Evolutionary conservation across 2,329 filamentous ascomycete species (phyloP).

Genomic region (Bisporella sp.): DNA sequence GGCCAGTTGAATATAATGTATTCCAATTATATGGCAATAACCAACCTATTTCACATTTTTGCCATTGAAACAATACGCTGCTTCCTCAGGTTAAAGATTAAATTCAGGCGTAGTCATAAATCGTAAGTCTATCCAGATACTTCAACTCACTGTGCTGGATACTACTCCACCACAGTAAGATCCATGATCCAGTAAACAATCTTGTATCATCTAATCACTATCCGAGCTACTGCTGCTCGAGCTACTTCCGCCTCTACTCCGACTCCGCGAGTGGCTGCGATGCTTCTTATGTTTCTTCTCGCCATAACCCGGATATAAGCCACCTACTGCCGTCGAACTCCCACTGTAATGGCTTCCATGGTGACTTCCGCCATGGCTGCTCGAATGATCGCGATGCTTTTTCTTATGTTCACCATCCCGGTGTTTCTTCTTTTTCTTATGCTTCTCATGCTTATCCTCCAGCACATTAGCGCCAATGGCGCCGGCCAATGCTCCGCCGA

Average conservation of each 20-base stretch:
- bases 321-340: conserved; percentile 2
- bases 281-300: conserved; percentile 9
- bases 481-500: conserved; percentile 45
- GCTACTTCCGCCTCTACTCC: conserved; percentile 9
- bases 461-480: conserved; percentile 48
- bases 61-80: too few species aligned
- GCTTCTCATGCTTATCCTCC: conserved; percentile 35
- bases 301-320: conserved; percentile 11
- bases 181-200: too few species aligned
- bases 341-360: background rate
- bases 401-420: too few species aligned
- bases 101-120: too few species aligned
- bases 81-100: too few species aligned
- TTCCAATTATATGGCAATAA: too few species aligned
- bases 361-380: background rate
- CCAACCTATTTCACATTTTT: too few species aligned
- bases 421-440: conserved; percentile 25
- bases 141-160: too few species aligned
- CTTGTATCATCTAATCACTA: conserved; percentile 13
- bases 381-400: conserved; percentile 2
- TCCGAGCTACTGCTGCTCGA: conserved; percentile 10
- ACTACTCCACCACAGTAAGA: too few species aligned
- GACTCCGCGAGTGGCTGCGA: conserved; percentile 10
- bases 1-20: too few species aligned
- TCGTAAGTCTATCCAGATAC: too few species aligned